Evolutionary conservation across 371 early-diverging fungal species (phyloP).

Genomic region (Entomophthora muscae): DNA sequence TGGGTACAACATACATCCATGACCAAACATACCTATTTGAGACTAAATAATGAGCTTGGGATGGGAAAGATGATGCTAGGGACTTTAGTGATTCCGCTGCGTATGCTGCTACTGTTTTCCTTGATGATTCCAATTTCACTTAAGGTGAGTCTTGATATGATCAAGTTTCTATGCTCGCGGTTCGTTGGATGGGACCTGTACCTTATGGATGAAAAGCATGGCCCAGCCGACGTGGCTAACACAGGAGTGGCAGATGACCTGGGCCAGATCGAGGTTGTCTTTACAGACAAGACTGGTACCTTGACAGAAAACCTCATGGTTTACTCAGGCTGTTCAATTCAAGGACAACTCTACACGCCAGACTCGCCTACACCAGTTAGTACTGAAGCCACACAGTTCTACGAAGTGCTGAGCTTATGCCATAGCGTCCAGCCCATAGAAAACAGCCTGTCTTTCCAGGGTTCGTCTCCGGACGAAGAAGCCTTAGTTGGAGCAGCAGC

Average conservation of each 20-base stretch:
- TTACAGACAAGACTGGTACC: constrained; percentile 95
- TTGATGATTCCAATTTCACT: constrained; percentile 62
- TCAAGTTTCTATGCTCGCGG: constrained; percentile 44
- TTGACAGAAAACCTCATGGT: constrained; percentile 89
- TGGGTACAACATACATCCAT: constrained; percentile 13
- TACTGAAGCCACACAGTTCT: constrained; percentile 22
- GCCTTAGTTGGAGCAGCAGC: constrained; percentile 78
- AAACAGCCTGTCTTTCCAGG: constrained; percentile 40
- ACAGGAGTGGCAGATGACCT: constrained; percentile 80
- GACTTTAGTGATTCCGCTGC: constrained; percentile 27
- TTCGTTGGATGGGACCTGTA: constrained; percentile 56
- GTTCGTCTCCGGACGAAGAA: constrained; percentile 87
- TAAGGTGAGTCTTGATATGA: constrained; percentile 50
- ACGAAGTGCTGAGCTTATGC: constrained; percentile 73
- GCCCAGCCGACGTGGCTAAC: constrained; percentile 61
- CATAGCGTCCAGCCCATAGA: constrained; percentile 64
- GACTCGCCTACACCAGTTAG: not conserved
- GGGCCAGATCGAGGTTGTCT: constrained; percentile 77
- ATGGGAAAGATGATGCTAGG: not conserved
- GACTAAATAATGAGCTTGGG: constrained; percentile 3
- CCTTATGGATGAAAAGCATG: constrained; percentile 53
- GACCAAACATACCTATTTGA: constrained; percentile 9
- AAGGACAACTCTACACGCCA: constrained; percentile 34
- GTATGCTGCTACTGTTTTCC: constrained; percentile 58
- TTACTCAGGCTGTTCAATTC: constrained; percentile 57